Base-by-base conservation (phyloP, 129 eudicot species). In the Artemisia tridentata region DNA sequence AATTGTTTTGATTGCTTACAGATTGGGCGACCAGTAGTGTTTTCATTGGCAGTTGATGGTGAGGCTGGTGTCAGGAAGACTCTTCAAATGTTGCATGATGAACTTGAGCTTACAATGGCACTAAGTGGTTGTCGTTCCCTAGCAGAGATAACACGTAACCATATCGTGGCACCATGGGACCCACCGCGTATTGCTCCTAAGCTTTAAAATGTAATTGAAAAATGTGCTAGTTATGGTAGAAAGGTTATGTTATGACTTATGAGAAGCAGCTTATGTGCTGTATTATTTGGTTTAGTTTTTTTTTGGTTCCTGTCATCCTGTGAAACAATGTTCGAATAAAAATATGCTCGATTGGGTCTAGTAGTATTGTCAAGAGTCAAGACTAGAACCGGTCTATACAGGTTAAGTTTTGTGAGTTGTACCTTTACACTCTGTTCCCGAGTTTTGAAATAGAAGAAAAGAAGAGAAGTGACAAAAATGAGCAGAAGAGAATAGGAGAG, bases 101-200 rank as follows among this genome's bases (percentile, higher is more conserved):
- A 92, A 76, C 85, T 92, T 47, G 98, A 92, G 84, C 83, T 92
- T 10, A 84, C 98, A 1, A 86, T 92, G 96, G 95, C 97, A 2
- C 72, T 91, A 62, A 88, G 97, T 51, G 97, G 97, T 11, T 91
- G 97, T 64, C 92, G 96, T 29, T 84, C 91, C 2, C 58, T 92
- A 59, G 67, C 73, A n/a, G 96, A 92, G 74, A 92, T 92, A 38
- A 84, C 87, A 1, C 91, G 89, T 29, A 73, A 75, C 75, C 98
- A 88, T 68, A 70, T 92, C 2, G 5, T 64, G 63, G 64, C 95
- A 12, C 88, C 86, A 2, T 88, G 98, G 98, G 96, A 92, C 75
- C 59, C 76, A 18, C 79, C 84, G 18, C 88, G 78, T 31, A 61
- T 78, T 45, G 41, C 72, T 8, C 65, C 95, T 49, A 79, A 81